phyloP scores from a whole-genome alignment of 2,329 filamentous ascomycete genomes.

The Diaporthe eres region DNA sequence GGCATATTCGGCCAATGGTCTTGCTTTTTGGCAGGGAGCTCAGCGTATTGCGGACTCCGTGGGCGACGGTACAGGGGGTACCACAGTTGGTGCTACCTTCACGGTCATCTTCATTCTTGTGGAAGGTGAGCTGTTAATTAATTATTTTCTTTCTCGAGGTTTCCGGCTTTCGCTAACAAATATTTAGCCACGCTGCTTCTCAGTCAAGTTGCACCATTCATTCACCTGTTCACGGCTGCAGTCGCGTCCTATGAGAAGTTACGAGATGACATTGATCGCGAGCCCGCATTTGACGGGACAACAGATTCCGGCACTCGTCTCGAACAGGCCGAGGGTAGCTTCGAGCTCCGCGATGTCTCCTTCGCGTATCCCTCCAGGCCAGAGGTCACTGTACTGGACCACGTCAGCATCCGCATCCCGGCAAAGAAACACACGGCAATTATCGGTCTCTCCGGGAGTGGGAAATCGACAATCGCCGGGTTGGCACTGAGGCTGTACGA shows the following conservation, averaged over 20 bases:
- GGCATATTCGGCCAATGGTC: conserved; percentile 73
- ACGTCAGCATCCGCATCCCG: conserved; percentile 54
- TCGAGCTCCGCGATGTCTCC: conserved; percentile 47
- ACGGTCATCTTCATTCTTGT: conserved; percentile 69
- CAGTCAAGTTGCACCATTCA: conserved; percentile 71
- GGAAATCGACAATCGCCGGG: conserved; percentile 67
- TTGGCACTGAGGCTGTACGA: conserved; percentile 63
- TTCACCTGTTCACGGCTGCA: conserved; percentile 71
- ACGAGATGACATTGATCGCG: conserved; percentile 66
- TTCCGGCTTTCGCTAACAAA: conserved; percentile 43
- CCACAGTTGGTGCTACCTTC: conserved; percentile 62
- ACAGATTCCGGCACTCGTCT: conserved; percentile 42
- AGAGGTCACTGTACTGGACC: conserved; percentile 57
- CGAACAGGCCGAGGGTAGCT: conserved; percentile 28
- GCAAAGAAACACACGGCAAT: conserved; percentile 67
- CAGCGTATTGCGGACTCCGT: conserved; percentile 51
- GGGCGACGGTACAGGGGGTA: conserved; percentile 51
- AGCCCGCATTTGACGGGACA: conserved; percentile 58
- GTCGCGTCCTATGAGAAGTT: conserved; percentile 68
- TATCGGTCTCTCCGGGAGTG: conserved; percentile 71
- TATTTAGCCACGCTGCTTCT: conserved; percentile 66
- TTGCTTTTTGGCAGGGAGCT: conserved; percentile 78
- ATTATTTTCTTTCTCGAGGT: too few relatives aligned
- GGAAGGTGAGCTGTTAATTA: conserved; percentile 53
- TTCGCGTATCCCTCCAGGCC: conserved; percentile 62